Evolutionary conservation across 306 rosid species (phyloP), one percentile per base, ranked within the genome.

Genomic region (Cucumis hystrix): DNA sequence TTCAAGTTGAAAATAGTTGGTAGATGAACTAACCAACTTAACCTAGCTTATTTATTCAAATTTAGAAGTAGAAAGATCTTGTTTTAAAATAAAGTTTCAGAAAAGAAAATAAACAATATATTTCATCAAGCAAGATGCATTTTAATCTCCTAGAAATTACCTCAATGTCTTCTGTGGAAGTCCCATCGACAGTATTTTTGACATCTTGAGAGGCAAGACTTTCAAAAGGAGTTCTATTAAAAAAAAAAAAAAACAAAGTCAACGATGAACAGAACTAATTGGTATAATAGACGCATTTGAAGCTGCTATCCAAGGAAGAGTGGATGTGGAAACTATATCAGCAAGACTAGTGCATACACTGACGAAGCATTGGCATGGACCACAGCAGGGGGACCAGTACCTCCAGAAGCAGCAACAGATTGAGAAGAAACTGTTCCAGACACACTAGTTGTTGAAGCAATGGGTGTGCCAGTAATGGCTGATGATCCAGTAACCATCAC

Each of bases 141-240:
- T 28, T 16, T 28, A 28, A 71, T 51, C 41, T 73, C 28, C 77
- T 15, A 52, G 25, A 73, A 73, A 17, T 14, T 83, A 96, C 99
- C 99, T 92, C 98, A 57, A 88, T 74, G 84, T 91, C 92, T 82
- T 88, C 89, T 61, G 67, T 76, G 67, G 92, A 85, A 82, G 90
- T 82, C 80, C 90, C 96, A 81, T 86, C 86, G 25, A 30, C 70
- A 65, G 88, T 56, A 75, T 57, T 70, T 79, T 78, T 78, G 80
- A 84, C 82, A 83, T 88, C 93, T 67, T 84, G 89, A 76, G 96
- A 84, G 79, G 87, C 86, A 81, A 82, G 83, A 65, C 82, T 90
- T 79, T 89, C 97, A 55, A 55, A 78, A 79, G 88, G 83, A 81
- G 78, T 72, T 77, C 84, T 73, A 74, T 82, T 10, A 1, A 43